Evolutionary conservation across 139 green algal species (phyloP), one percentile per base, ranked within the genome.

Genomic region (Diplosphaera chodatii): DNA sequence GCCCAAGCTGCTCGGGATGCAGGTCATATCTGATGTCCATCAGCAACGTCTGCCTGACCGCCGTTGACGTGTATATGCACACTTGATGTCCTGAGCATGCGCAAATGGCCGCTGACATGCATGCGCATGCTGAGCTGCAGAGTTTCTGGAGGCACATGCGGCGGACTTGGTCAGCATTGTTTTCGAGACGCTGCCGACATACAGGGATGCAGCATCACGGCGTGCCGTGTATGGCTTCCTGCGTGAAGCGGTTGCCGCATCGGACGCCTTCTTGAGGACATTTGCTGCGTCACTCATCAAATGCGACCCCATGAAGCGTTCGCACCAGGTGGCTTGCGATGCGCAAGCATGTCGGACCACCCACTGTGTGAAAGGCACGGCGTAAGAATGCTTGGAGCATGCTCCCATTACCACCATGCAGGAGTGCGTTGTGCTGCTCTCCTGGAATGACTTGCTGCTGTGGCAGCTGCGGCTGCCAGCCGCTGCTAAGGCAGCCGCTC

Each of bases 381-480:
- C n/a, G n/a, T n/a, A n/a, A n/a, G n/a, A n/a, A n/a, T n/a, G n/a
- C n/a, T n/a, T n/a, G n/a, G n/a, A n/a, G n/a, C n/a, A n/a, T n/a
- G n/a, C n/a, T n/a, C n/a, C n/a, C n/a, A n/a, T n/a, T n/a, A n/a
- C n/a, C n/a, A n/a, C n/a, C n/a, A n/a, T n/a, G 70, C 80, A 82
- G 74, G 71, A 85, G 34, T 67, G 74, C 5, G 69, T 68, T 21
- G 73, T 73, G 27, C 76, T 94, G 55, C 70, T 91, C 34, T 68
- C 69, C 27, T 91, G 88, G 86, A 82, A 13, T 32, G 68, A 59
- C 10, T 23, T 76, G 25, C 62, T 87, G n/a, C 70, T 93, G 32
- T 55, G 70, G 2, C 32, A 66, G 16, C 81, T 94, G 68, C 70
- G 85, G 20, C 67, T 81, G 2, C 72, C 55, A 8, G 37, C 63